A percentile compares a stretch with the other conserved stretches of the same genome.
phyloP scores from a whole-genome alignment of 2,329 filamentous ascomycete genomes.

The Monilinia vaccinii-corymbosi region DNA sequence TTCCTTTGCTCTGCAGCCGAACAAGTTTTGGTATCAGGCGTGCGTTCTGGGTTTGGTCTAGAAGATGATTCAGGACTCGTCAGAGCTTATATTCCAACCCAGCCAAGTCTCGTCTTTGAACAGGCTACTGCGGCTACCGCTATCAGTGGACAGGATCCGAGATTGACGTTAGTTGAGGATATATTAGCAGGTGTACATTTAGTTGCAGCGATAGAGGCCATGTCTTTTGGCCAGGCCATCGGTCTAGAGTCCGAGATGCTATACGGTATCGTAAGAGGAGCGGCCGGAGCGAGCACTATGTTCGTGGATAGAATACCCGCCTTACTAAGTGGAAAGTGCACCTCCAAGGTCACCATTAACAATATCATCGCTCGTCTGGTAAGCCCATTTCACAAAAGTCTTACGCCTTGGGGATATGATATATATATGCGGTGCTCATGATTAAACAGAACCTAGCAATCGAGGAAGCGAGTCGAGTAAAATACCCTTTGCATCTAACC shows the following conservation, averaged over 20 bases:
- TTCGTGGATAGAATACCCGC: slow-evolving; percentile 32
- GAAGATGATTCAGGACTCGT: slow-evolving; percentile 22
- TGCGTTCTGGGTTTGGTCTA: slow-evolving; percentile 10
- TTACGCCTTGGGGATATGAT: neutral
- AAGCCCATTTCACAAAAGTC: neutral
- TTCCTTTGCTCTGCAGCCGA: slow-evolving; percentile 31
- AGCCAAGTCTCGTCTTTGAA: slow-evolving; percentile 17
- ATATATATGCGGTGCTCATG: slow-evolving; percentile 7
- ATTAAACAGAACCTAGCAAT: slow-evolving; percentile 30
- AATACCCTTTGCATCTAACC: slow-evolving; percentile 32
- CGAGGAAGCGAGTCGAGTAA: slow-evolving; percentile 24
- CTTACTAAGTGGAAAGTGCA: slow-evolving; percentile 31
- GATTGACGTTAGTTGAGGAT: slow-evolving; percentile 44
- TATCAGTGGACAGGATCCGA: slow-evolving; percentile 20
- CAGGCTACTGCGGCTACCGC: slow-evolving; percentile 13
- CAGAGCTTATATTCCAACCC: slow-evolving; percentile 18
- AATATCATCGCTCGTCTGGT: slow-evolving; percentile 32
- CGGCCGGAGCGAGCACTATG: slow-evolving; percentile 32
- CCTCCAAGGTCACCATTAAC: slow-evolving; percentile 29
- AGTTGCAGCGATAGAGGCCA: slow-evolving; percentile 44
- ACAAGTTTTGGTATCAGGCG: slow-evolving; percentile 24
- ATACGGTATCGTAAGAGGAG: slow-evolving; percentile 37
- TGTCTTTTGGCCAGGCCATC: slow-evolving; percentile 44
- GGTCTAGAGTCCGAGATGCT: slow-evolving; percentile 43
- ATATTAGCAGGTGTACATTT: slow-evolving; percentile 48